Evolutionary conservation across 345 rosid genomes (phyloP).

Genomic region (Hypericum androsaemum): DNA sequence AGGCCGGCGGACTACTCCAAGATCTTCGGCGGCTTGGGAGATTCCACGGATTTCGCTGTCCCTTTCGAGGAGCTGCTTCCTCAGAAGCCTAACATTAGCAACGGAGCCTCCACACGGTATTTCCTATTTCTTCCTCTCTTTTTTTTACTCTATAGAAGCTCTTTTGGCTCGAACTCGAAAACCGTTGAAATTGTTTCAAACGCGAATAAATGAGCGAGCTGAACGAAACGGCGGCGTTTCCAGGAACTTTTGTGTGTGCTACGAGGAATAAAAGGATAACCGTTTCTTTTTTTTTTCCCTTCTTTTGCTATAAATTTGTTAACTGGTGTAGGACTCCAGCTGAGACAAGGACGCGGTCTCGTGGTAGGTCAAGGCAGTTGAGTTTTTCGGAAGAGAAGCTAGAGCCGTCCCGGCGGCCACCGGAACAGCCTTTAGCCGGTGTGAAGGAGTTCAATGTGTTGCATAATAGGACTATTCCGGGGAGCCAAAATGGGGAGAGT

Average conservation of each 20-base stretch:
- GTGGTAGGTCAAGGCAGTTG: constrained; percentile 13
- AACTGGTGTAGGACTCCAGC: constrained; percentile 29
- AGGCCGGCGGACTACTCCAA: constrained; percentile 54
- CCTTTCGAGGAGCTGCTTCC: constrained; percentile 47
- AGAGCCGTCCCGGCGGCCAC: constrained; percentile 27
- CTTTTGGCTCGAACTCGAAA: too few relatives aligned
- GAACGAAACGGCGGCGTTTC: not conserved
- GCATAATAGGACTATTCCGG: constrained; percentile 27
- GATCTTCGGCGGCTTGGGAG: constrained; percentile 62
- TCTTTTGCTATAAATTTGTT: constrained; percentile 4
- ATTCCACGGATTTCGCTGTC: constrained; percentile 30
- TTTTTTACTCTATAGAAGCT: too few relatives aligned
- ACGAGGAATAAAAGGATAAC: not conserved
- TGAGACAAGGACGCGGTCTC: constrained; percentile 19
- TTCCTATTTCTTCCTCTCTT: too few relatives aligned
- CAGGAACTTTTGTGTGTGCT: not conserved
- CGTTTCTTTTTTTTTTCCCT: not conserved
- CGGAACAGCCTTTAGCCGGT: constrained; percentile 27
- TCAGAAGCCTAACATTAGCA: too few relatives aligned
- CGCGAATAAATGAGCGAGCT: too few relatives aligned
- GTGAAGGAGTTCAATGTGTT: constrained; percentile 47
- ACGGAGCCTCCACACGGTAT: too few relatives aligned
- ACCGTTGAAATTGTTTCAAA: too few relatives aligned
- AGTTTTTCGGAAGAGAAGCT: constrained; percentile 19
- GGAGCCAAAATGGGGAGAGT: constrained; percentile 32